A percentile compares a stretch with the other conserved stretches of the same genome.
These are phyloP conservation scores for Hypoxylon sp. DNA, from an alignment of 2,329 filamentous ascomycete genomes.

Conservation along the genomic window DNA sequence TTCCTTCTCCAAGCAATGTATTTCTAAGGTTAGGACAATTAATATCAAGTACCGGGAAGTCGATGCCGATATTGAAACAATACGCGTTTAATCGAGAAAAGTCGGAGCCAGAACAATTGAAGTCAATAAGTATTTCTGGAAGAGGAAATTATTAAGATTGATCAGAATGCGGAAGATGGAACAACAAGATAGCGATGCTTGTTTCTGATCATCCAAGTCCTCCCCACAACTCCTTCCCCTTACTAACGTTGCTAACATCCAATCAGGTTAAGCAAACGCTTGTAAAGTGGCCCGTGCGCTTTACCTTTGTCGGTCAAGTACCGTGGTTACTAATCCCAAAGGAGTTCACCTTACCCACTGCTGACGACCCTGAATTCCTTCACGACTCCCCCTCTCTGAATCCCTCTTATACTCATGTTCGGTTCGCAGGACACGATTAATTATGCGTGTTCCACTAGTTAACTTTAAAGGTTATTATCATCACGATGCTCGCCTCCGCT, in stretches of 20 bases:
- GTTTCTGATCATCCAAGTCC: constrained; percentile 34
- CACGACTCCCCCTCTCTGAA: not conserved
- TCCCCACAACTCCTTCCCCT: constrained; percentile 35
- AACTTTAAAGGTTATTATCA: not conserved
- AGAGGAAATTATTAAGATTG: constrained; percentile 23
- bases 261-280: constrained; percentile 12
- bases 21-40: constrained; percentile 10
- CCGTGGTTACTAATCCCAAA: constrained; percentile 16
- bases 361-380: constrained; percentile 3
- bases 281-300: constrained; percentile 6
- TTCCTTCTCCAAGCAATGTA: constrained; percentile 6
- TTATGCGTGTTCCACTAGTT: not conserved
- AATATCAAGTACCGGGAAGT: constrained; percentile 10
- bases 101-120: constrained; percentile 4
- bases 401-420: not conserved
- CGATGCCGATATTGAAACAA: constrained; percentile 30
- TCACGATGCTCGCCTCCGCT: not conserved
- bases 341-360: constrained; percentile 31
- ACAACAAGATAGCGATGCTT: constrained; percentile 42
- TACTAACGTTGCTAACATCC: constrained; percentile 35
- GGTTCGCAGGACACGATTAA: not conserved
- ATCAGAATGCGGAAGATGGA: constrained; percentile 35
- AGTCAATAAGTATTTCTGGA: constrained; percentile 5
- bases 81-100: constrained; percentile 17
- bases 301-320: constrained; percentile 1